Evolutionary conservation across 164 flowering plant genomes (phyloP).

Genomic region (Echeveria elegans): DNA sequence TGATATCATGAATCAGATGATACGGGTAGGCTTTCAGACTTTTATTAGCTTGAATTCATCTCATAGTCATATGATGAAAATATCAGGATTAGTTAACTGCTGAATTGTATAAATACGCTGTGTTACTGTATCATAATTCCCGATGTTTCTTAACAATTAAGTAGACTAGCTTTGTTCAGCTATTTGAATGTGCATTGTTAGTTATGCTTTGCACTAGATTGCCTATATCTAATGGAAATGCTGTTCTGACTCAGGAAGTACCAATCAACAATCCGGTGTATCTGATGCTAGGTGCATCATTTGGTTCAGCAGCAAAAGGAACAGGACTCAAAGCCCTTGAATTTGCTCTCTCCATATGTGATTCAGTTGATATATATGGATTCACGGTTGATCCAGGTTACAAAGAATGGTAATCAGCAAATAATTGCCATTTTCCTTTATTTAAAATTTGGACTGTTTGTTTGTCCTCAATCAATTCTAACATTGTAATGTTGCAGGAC

Average conservation of each 20-base stretch:
- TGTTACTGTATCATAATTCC: neutral
- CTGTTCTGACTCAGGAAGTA: slow-evolving; percentile 53
- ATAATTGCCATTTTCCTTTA: neutral
- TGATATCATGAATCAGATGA: slow-evolving; percentile 97
- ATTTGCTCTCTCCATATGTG: slow-evolving; percentile 90
- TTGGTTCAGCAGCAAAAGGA: slow-evolving; percentile 98
- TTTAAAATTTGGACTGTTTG: neutral
- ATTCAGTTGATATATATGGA: slow-evolving; percentile 95
- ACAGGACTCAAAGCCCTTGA: slow-evolving; percentile 99
- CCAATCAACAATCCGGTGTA: slow-evolving; percentile 86
- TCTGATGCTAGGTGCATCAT: slow-evolving; percentile 90
- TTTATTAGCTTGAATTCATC: slow-evolving; percentile 4
- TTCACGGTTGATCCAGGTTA: slow-evolving; percentile 99
- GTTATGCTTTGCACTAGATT: neutral
- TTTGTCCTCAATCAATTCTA: neutral
- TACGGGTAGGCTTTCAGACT: slow-evolving; percentile 48
- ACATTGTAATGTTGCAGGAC: slow-evolving; percentile 49
- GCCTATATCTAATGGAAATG: neutral
- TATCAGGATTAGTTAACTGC: neutral
- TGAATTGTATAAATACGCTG: neutral
- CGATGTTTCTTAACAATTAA: neutral
- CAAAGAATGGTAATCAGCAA: slow-evolving; percentile 66
- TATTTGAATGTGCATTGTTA: neutral
- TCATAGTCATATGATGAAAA: neutral
- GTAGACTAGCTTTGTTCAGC: neutral